Evolutionary conservation across 371 early-diverging fungal species (phyloP), one percentile per base, ranked within the genome.

Genomic region (Mucor racemosus): DNA sequence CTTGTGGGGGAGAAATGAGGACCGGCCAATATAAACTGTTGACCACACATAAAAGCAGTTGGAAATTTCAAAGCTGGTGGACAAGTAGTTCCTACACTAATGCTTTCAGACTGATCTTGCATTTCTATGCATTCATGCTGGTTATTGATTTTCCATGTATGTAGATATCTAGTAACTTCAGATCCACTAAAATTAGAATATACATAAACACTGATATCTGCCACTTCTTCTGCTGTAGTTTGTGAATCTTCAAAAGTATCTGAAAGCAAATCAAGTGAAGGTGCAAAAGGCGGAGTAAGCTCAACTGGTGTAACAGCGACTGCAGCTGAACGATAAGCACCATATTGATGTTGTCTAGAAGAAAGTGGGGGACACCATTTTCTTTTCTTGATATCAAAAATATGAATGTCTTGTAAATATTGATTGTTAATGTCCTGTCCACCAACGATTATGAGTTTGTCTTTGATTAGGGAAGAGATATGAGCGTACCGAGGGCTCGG

Each of bases 1-100:
- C 67, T 71, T 19, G 87, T 79, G 21, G 78, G 74, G 7, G 85
- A 84, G 26, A 91, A 80, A 48, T 86, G 85, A 42, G 91, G 88
- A 35, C 94, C 94, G 0, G 89, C 86, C 60, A 93, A 79, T 4
- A 93, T 67, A 38, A 92, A 57, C 17, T 86, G 84, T 41, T 90
- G 90, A 7, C 92, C 91, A n/a, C 83, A 81, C 38, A 86, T 80
- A 38, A 76, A 78, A 0, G 84, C 85, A 21, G 86, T 77, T 17
- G 92, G 93, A 66, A 92, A 92, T 17, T 91, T 85, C 48, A 93
- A 76, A n/a, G 86, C 87, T 0, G 93, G 92, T 7, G 93, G 92
- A 15, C 82, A 63, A 8, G 69, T 21, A 19, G 76, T 76, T 13
- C 86, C 86, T 0, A 76, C 62, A 13, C n/a, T 54, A 67, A 88